Conservation (phyloP, 75 land plant genomes). For the Pseudotsuga menziesii region DNA sequence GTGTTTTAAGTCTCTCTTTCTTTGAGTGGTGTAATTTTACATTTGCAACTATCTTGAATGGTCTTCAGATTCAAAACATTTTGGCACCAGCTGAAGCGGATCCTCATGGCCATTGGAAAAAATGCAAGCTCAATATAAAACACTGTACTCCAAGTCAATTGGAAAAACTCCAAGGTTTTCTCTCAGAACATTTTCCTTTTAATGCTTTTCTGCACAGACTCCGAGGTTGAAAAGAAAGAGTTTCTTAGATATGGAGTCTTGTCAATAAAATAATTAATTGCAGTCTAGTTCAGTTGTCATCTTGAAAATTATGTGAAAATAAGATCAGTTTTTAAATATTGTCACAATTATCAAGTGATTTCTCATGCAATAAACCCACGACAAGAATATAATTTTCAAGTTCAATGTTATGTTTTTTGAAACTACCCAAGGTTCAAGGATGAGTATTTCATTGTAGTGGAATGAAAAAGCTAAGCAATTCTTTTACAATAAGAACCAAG, state of each 20-base stretch:
- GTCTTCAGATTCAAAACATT: slow-evolving; percentile 48
- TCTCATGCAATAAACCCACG: not conserved
- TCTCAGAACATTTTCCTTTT: not conserved
- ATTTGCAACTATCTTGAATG: not conserved
- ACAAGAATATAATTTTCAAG: not conserved
- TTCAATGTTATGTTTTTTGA: too few relatives aligned
- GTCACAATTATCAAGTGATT: not conserved
- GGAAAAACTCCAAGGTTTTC: slow-evolving; percentile 45
- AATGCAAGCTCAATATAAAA: slow-evolving; percentile 38
- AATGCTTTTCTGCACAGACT: not conserved
- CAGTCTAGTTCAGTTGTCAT: not conserved
- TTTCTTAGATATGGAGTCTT: not conserved
- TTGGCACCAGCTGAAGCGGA: slow-evolving; percentile 54
- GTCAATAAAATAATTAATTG: not conserved
- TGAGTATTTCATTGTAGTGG: not conserved
- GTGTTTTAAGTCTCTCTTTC: not conserved
- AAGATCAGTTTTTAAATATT: not conserved
- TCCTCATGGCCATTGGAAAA: slow-evolving; percentile 43
- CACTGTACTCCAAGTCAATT: slow-evolving; percentile 37
- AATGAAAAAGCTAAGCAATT: not conserved
- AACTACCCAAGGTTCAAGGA: too few relatives aligned
- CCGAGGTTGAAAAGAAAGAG: not conserved
- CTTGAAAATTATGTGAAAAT: not conserved
- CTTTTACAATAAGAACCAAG: not conserved
- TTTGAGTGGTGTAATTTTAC: not conserved